A percentile compares a stretch with the other conserved stretches of the same genome.
phyloP scores from a whole-genome alignment of 352 stramenopile species.

The Globisporangium spinosum region DNA sequence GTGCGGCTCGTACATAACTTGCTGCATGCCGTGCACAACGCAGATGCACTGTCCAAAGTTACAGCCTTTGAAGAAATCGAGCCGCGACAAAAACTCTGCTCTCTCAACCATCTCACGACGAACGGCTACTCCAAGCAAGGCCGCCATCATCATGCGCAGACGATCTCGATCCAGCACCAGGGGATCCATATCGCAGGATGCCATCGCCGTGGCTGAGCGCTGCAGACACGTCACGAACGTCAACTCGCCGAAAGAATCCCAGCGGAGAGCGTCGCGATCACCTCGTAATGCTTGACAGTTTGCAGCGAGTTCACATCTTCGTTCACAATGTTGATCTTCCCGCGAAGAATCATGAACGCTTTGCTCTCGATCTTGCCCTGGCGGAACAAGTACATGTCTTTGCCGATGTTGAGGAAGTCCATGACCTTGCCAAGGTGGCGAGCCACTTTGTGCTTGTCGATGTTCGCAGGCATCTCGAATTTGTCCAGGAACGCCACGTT shows the following conservation, averaged over 20 bases:
- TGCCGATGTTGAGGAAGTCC: conserved; percentile 48
- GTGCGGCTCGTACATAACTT: conserved; percentile 47
- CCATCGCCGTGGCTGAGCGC: conserved; percentile 62
- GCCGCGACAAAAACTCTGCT: conserved; percentile 52
- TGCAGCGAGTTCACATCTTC: conserved; percentile 46
- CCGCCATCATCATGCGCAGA: conserved; percentile 30
- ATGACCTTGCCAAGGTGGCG: conserved; percentile 45
- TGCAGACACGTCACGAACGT: conserved; percentile 67
- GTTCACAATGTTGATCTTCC: conserved; percentile 77
- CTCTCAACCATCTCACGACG: conserved; percentile 72
- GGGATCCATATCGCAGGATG: conserved; percentile 58
- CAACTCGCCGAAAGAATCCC: conserved; percentile 75
- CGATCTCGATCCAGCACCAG: conserved; percentile 70
- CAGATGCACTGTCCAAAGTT: conserved; percentile 76
- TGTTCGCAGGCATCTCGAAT: conserved; percentile 49
- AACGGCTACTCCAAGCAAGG: conserved; percentile 54
- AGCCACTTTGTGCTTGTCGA: conserved; percentile 52
- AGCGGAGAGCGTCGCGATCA: conserved; percentile 61
- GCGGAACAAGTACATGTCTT: conserved; percentile 55
- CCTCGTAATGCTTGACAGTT: conserved; percentile 43
- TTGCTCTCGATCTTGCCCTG: conserved; percentile 72
- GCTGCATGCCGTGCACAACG: conserved; percentile 62
- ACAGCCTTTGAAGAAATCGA: conserved; percentile 53
- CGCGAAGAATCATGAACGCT: conserved; percentile 75
- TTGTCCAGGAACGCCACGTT: conserved; percentile 57